Conservation (phyloP, 768 basidiomycete species). For the Russula compacta region DNA sequence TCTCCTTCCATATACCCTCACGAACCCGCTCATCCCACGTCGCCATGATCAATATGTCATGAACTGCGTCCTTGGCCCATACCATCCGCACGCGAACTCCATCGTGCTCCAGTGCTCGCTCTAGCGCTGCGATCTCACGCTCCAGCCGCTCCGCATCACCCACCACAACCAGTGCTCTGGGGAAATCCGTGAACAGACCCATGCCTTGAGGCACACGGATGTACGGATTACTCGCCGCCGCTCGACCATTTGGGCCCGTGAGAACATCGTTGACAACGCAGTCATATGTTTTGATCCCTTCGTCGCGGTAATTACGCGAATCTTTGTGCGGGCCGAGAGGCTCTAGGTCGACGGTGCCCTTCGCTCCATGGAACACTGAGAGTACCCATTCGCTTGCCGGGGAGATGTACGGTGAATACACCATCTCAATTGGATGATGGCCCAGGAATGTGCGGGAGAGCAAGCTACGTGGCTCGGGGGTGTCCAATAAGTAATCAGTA, state of each 20-base stretch:
- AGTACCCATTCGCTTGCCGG: conserved; percentile 29
- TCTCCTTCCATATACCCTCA: conserved; percentile 19
- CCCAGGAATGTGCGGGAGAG: conserved; percentile 48
- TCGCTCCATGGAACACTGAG: conserved; percentile 26
- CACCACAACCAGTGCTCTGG: conserved; percentile 36
- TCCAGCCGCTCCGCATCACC: conserved; percentile 46
- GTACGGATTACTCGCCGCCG: conserved; percentile 21
- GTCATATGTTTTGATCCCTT: conserved; percentile 18
- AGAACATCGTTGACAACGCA: conserved; percentile 22
- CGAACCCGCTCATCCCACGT: conserved; percentile 18
- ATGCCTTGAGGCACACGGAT: conserved; percentile 28
- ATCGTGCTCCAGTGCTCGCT: conserved; percentile 17
- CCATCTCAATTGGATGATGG: conserved; percentile 27
- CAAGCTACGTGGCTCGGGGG: conserved; percentile 42
- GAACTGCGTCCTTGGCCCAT: conserved; percentile 19
- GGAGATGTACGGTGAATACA: conserved; percentile 29
- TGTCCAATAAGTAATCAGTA: conserved; percentile 46
- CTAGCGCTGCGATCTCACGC: conserved; percentile 32
- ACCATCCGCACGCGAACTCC: conserved; percentile 21
- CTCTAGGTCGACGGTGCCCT: conserved; percentile 25
- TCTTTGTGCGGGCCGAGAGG: conserved; percentile 22
- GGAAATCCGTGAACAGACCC: conserved; percentile 39
- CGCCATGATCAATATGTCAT: conserved; percentile 18
- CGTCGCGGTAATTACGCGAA: conserved; percentile 21
- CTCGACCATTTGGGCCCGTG: not conserved